Evolutionary conservation across 2,329 filamentous ascomycete genomes (phyloP).

Genomic region (Aspergillus sp.): DNA sequence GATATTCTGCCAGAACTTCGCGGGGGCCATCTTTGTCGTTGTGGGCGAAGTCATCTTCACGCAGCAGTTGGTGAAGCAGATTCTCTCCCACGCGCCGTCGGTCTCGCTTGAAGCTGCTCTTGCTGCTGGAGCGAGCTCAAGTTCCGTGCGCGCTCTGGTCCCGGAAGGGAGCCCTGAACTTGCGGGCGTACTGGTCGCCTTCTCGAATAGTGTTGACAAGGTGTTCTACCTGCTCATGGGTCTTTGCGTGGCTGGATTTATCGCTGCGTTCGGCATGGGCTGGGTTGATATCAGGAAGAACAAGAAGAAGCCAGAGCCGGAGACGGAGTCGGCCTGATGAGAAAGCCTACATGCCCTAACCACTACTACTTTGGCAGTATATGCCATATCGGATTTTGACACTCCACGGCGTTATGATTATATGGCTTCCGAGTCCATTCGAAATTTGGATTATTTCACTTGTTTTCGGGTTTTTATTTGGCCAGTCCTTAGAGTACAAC

Average conservation of each 20-base stretch:
- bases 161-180: slow-evolving; percentile 19
- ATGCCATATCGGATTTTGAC: too few species aligned
- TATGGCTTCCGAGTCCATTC: too few species aligned
- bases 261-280: slow-evolving; percentile 25
- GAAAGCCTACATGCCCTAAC: not conserved
- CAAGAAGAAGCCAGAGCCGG: not conserved
- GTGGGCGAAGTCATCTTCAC: not conserved
- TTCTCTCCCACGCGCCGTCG: not conserved
- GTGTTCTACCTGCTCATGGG: slow-evolving; percentile 27
- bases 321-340: not conserved
- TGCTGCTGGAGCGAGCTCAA: slow-evolving; percentile 43
- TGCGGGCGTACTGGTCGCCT: slow-evolving; percentile 32
- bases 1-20: not conserved
- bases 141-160: slow-evolving; percentile 37
- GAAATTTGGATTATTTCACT: too few species aligned
- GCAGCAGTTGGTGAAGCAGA: not conserved
- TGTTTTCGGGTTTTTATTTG: too few species aligned
- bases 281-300: slow-evolving; percentile 26
- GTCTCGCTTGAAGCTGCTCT: slow-evolving; percentile 26
- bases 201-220: slow-evolving; percentile 25
- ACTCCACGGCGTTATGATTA: not conserved
- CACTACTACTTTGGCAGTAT: too few species aligned
- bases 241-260: slow-evolving; percentile 14
- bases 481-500: too few species aligned
- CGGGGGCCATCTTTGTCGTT: not conserved